Conservation (phyloP, 495 filamentous ascomycete species). For the Lophiotrema nucula region DNA sequence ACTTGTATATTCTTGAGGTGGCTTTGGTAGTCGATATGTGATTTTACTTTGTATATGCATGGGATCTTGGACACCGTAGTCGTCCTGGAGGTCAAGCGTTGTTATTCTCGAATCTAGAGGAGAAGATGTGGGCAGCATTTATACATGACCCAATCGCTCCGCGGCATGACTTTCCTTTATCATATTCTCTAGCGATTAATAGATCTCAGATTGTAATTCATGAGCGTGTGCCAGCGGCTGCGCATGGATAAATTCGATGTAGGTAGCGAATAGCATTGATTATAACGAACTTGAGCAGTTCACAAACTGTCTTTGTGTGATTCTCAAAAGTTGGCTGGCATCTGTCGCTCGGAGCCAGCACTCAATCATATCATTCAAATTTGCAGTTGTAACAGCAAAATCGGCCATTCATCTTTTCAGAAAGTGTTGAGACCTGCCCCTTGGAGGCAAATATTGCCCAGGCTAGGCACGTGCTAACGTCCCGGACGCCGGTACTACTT, state of each 20-base stretch:
- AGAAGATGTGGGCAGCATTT: not conserved
- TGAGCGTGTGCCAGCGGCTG: constrained; percentile 17
- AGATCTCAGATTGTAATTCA: constrained; percentile 24
- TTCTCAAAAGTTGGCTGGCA: too few relatives aligned
- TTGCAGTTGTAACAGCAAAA: too few relatives aligned
- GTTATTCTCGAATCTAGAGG: not conserved
- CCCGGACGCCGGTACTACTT: too few relatives aligned
- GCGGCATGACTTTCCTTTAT: constrained; percentile 26
- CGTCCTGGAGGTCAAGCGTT: not conserved
- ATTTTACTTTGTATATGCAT: not conserved
- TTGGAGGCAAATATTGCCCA: too few relatives aligned
- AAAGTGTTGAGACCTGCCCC: too few relatives aligned
- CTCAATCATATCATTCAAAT: too few relatives aligned
- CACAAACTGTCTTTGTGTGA: too few relatives aligned
- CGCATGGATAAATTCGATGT: constrained; percentile 24
- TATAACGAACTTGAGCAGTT: too few relatives aligned
- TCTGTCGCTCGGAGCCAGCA: too few relatives aligned
- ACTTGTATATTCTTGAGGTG: constrained; percentile 22
- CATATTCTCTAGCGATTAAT: constrained; percentile 5
- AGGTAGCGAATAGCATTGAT: constrained; percentile 19
- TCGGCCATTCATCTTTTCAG: too few relatives aligned
- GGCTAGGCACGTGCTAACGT: too few relatives aligned
- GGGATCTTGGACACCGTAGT: not conserved
- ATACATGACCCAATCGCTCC: not conserved
- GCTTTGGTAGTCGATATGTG: constrained; percentile 22